Conservation (phyloP, 345 rosid genomes). For the Pistacia vera region DNA sequence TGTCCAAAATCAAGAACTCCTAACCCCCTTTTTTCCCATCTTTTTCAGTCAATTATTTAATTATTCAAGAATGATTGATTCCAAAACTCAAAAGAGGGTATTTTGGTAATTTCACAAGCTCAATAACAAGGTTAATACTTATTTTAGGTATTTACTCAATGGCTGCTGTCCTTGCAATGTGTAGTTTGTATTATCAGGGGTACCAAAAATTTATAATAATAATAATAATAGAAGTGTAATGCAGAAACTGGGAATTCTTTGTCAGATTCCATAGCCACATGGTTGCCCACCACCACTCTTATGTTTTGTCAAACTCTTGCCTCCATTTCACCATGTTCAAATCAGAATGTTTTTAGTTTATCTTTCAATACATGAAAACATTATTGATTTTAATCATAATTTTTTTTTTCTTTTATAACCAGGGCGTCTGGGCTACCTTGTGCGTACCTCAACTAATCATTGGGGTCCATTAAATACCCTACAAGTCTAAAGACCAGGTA, state of each 20-base stretch:
- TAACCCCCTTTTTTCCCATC: background rate
- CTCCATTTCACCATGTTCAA: background rate
- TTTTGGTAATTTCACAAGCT: background rate
- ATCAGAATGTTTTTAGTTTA: too few relatives aligned
- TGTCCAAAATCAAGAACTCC: background rate
- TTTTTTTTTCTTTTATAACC: too few relatives aligned
- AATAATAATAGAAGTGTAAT: background rate
- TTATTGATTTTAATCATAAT: too few relatives aligned
- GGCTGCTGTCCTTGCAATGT: background rate
- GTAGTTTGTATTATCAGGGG: background rate
- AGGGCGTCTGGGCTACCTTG: too few relatives aligned
- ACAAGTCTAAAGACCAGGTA: too few relatives aligned
- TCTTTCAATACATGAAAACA: too few relatives aligned
- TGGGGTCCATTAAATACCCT: too few relatives aligned
- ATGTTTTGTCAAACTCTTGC: background rate
- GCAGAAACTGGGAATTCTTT: slow-evolving; percentile 1
- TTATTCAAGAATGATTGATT: background rate
- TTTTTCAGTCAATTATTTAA: background rate
- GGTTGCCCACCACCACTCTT: background rate
- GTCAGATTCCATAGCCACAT: slow-evolving; percentile 1
- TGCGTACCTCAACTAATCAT: too few relatives aligned
- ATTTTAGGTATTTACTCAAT: background rate
- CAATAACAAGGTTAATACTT: background rate
- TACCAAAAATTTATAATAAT: background rate
- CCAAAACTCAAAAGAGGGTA: background rate